These are phyloP conservation scores for Septoria petroselini DNA, from an alignment of 2,329 filamentous ascomycete species.

Conservation along the genomic window DNA sequence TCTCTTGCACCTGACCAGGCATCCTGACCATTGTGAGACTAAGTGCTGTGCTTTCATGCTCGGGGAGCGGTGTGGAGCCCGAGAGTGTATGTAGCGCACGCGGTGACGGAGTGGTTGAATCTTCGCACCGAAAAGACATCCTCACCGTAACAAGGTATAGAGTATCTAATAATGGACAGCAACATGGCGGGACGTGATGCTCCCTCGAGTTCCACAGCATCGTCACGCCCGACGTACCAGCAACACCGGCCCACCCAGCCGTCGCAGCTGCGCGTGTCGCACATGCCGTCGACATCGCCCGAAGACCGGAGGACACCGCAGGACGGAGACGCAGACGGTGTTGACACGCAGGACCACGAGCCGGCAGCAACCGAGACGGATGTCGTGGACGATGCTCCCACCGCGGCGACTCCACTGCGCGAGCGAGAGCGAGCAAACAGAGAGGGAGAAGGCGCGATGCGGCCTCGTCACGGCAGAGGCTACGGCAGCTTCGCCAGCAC, in stretches of 20 bases:
- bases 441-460: constrained; percentile 58
- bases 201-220: constrained; percentile 13
- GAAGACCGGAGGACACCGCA: constrained; percentile 39
- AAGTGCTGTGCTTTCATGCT: too few relatives aligned
- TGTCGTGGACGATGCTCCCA: constrained; percentile 34
- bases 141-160: too few relatives aligned
- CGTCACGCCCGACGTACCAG: constrained; percentile 16
- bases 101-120: constrained; percentile 1
- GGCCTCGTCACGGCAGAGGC: constrained; percentile 53
- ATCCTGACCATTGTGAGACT: not conserved
- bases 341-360: constrained; percentile 37
- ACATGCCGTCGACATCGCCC: constrained; percentile 46
- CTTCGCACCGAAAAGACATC: not conserved
- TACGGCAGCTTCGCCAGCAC: constrained; percentile 46
- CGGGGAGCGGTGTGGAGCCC: constrained; percentile 8
- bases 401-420: constrained; percentile 41
- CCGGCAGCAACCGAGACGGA: constrained; percentile 31
- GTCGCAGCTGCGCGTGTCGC: constrained; percentile 41
- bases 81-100: not conserved
- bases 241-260: constrained; percentile 34
- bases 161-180: not conserved
- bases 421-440: constrained; percentile 37
- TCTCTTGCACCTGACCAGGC: constrained; percentile 1
- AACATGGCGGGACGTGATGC: constrained; percentile 14
- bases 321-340: constrained; percentile 31